These are phyloP conservation scores for Xylariomycetidae sp. DNA, from an alignment of 2,329 filamentous ascomycete genomes.

Conservation along the genomic window DNA sequence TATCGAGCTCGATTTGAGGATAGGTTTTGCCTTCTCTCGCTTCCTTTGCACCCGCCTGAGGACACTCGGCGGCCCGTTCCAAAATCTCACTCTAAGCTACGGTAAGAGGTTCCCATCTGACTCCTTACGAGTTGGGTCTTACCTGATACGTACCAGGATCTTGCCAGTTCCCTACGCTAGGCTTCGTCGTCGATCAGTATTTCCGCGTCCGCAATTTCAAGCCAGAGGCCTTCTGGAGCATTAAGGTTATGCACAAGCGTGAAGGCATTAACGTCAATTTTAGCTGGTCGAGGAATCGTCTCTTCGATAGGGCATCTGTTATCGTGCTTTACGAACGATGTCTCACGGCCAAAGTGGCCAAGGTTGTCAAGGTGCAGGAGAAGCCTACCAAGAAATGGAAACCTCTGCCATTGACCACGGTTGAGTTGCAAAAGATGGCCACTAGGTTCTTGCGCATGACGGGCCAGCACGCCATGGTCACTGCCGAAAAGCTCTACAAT, in stretches of 20 bases:
- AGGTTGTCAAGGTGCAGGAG: constrained; percentile 77
- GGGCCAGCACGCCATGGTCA: constrained; percentile 82
- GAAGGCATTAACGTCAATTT: constrained; percentile 78
- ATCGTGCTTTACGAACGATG: constrained; percentile 82
- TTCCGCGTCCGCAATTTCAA: constrained; percentile 91
- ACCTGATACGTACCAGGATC: constrained; percentile 53
- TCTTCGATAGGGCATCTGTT: constrained; percentile 83
- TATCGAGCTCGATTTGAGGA: constrained; percentile 87
- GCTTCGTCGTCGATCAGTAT: constrained; percentile 95
- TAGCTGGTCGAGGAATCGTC: constrained; percentile 70
- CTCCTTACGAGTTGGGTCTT: constrained; percentile 2
- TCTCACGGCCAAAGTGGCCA: constrained; percentile 67
- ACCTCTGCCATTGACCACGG: constrained; percentile 86
- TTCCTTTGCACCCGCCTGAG: constrained; percentile 78
- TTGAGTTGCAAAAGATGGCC: constrained; percentile 94
- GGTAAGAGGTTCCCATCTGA: constrained; percentile 40
- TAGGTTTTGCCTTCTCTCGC: constrained; percentile 87
- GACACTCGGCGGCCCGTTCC: constrained; percentile 60
- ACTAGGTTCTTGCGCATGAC: constrained; percentile 85
- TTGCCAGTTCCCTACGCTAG: constrained; percentile 93
- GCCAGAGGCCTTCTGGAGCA: constrained; percentile 86
- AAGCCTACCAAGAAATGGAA: constrained; percentile 94
- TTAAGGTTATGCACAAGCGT: constrained; percentile 74
- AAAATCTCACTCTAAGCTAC: constrained; percentile 69
- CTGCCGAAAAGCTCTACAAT: constrained; percentile 83